Base-by-base conservation (phyloP, 371 early-diverging fungal species). In the Mycotypha africana region DNA sequence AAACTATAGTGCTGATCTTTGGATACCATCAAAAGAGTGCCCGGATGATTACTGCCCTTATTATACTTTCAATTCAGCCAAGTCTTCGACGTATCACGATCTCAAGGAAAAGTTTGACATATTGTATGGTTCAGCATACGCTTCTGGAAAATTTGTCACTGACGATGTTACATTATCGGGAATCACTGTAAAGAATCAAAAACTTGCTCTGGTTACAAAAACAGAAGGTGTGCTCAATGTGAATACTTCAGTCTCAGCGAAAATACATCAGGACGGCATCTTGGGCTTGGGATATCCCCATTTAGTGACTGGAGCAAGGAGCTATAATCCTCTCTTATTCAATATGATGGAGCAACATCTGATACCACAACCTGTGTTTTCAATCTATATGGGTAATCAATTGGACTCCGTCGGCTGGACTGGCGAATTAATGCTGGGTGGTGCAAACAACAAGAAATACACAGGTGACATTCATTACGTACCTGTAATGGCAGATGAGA, bases 81-180 rank as follows among this genome's bases (percentile, higher is more conserved):
- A 47, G 12, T 58, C 58, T 26, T 35, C 37, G n/a, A 49, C 55
- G 8, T 58, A 38, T 35, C 28, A 42, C 12, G 15, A 25, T 19
- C 38, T 43, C 1, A 39, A 32, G 6, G 21, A 38, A 2, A 40
- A 45, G 1, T 58, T 58, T 19, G 12, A 17, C 5, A 37, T 58
- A 10, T n/a, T 3, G 15, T 62, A 58, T 42, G 58, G 51, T 1
- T 34, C 36, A 28, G 45, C 14, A 2, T 28, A 43, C 20, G 64
- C 58, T 21, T 41, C 45, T 23, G 68, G 72, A 14, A 10, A 30
- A 33, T 24, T 30, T 40, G 41, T 25, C 10, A 34, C 56, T 47
- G 94, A 93, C 48, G 62, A 58, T 4, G 50, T 94, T 32, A 68
- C 54, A 12, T 59, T 65, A 11, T 52, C 54, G 10, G 45, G 24